phyloP scores from a whole-genome alignment of 495 filamentous ascomycete species.

The Bathelium albidoporum region DNA sequence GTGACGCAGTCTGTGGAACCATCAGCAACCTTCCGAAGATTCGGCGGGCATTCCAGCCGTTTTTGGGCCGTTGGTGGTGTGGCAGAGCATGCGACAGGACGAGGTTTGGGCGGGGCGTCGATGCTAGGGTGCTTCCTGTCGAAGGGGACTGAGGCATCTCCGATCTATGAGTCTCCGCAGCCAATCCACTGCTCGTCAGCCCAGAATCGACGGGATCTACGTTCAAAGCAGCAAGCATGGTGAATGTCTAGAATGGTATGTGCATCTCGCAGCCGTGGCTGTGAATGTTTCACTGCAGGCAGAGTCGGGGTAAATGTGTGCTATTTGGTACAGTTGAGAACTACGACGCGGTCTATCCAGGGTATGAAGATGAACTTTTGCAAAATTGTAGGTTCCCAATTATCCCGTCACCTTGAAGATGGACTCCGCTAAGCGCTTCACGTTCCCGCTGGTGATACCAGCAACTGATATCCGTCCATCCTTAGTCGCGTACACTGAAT shows the following conservation, averaged over 20 bases:
- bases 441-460: slow-evolving; percentile 88
- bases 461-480: slow-evolving; percentile 97
- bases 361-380: background rate
- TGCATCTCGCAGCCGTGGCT: background rate
- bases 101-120: background rate
- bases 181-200: background rate
- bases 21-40: background rate
- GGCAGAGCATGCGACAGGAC: background rate
- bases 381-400: slow-evolving; percentile 11
- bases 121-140: background rate
- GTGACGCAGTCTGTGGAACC: background rate
- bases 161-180: background rate
- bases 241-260: background rate
- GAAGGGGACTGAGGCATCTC: background rate
- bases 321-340: background rate
- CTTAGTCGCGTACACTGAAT: slow-evolving; percentile 95
- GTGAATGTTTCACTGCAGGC: background rate
- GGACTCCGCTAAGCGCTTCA: slow-evolving; percentile 82
- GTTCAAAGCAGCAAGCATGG: background rate
- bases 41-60: background rate
- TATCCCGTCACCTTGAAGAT: slow-evolving; percentile 86
- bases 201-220: background rate
- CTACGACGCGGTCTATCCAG: background rate
- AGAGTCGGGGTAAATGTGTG: background rate
- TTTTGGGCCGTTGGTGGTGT: background rate